Evolutionary conservation across 1,139 yeast species (phyloP), one percentile per base, ranked within the genome.

Genomic region (Yamadazyma diospyri): DNA sequence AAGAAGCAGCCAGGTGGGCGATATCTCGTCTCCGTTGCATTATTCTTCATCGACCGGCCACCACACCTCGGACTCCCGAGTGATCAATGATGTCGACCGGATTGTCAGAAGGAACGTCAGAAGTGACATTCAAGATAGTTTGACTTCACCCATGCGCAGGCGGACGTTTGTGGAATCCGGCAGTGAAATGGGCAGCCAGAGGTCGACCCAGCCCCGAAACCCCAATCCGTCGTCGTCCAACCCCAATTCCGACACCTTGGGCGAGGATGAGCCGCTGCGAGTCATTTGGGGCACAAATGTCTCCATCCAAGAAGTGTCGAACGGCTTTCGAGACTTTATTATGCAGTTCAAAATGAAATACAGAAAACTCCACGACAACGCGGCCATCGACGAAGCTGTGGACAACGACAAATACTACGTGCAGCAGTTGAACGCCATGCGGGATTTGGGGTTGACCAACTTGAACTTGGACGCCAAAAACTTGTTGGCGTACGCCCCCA

Each of bases 271-370:
- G 44, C 94, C 95, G 1, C 77, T 81, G 21, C 76, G 95, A 51
- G 95, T 92, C 36, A 89, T 92, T 50, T 92, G 99, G 99, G 99
- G 99, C 57, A 92, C 99, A 2, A 89, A 92, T 53, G 96, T 92
- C 19, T 83, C 94, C 26, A 88, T 94, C 48, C 85, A 80, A 49
- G 96, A 92, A 51, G 81, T 92, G 48, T 76, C 86, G 33, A 81
- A 78, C 45, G 71, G 75, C 33, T 92, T 92, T 62, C 72, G 94
- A 43, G 82, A 81, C 43, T 94, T 92, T 47, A 63, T 92, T 49
- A 80, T 84, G 78, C 76, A 83, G 15, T 92, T 87, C 69, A 86
- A 86, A 55, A 65, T 73, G 59, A 85, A 81, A 50, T 81, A 85
- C 59, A 73, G 97, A 43, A 77, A 75, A 50, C 60, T 61, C 11